Evolutionary conservation across 164 flowering plant genomes (phyloP), one percentile per base, ranked within the genome.

Genomic region (Vitis rotundifolia): DNA sequence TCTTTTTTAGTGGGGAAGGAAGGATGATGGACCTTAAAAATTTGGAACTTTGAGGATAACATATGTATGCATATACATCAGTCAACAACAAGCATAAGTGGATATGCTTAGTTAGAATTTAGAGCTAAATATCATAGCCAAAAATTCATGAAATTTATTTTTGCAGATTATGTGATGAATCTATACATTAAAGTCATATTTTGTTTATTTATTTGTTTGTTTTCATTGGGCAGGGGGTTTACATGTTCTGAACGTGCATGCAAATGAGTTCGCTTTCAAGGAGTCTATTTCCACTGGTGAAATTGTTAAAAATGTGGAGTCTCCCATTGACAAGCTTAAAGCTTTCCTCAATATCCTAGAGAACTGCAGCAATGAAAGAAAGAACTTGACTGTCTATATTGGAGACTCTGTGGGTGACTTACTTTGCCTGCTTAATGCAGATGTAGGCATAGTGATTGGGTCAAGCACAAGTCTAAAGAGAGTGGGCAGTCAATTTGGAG

Each of bases 391-490:
- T 5, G 78, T 88, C 11, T 86, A 86, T 68, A 86, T 88, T 49
- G 92, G 92, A 19, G 92, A 83, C 67, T 85, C 92, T 9, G 75
- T 85, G 18, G 90, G 92, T 19, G 92, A 88, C 74, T 66, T 88
- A 61, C 90, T 88, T 61, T 88, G 90, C 68, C 82, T 88, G 56
- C 86, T 88, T 3, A 75, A 85, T 59, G 92, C 92, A 37, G 92
- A 88, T 76, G 68, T 88, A 12, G 92, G 92, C 14, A 85, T 88
- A 59, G 90, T 88, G 49, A 64, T 85, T 19, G 86, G 90, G n/a
- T 81, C 87, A 63, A 88, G 90, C 61, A 59, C 87, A 68, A 88
- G 88, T 76, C 78, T 88, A n/a, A 78, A 86, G 76, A 80, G 64
- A 71, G 68, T 87, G 4, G 93, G 88, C 16, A 59, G 61, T 67